Percentiles rank a stretch among this genome's conserved stretches.
These are phyloP conservation scores for Aspergillus ruber DNA, from an alignment of 2,329 filamentous ascomycete genomes.

Conservation along the genomic window DNA sequence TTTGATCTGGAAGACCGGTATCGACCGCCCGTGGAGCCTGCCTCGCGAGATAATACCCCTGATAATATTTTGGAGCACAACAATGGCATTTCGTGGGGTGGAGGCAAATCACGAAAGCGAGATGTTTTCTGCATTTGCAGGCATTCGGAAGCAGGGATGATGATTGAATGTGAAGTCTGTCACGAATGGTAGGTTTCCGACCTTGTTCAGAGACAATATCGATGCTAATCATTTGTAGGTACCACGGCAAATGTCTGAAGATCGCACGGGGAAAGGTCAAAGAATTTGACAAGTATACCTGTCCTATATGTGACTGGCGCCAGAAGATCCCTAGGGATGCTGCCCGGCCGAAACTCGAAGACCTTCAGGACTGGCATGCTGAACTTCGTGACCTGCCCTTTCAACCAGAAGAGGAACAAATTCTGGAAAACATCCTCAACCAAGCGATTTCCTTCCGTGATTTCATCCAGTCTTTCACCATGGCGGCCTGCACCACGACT, in stretches of 20 bases:
- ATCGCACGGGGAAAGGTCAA: slow-evolving; percentile 97
- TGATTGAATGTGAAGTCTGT: slow-evolving; percentile 98
- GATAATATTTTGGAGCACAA: slow-evolving; percentile 47
- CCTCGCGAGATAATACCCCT: slow-evolving; percentile 72
- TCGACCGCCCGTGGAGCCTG: slow-evolving; percentile 81
- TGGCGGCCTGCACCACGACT: slow-evolving; percentile 69
- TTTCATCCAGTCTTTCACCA: slow-evolving; percentile 74
- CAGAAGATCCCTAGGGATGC: slow-evolving; percentile 96
- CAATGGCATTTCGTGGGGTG: slow-evolving; percentile 27
- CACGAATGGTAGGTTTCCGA: slow-evolving; percentile 74
- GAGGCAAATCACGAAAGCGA: slow-evolving; percentile 51
- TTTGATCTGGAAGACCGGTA: slow-evolving; percentile 89
- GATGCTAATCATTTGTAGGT: slow-evolving; percentile 51
- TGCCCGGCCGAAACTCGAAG: slow-evolving; percentile 88
- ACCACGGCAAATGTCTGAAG: slow-evolving; percentile 96
- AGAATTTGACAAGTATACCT: slow-evolving; percentile 97
- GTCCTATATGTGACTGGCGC: slow-evolving; percentile 94
- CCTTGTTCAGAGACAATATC: not conserved
- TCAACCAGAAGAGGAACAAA: slow-evolving; percentile 89
- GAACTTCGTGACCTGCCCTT: slow-evolving; percentile 79
- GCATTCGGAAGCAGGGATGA: slow-evolving; percentile 89
- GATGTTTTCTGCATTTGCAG: slow-evolving; percentile 98
- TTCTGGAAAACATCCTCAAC: slow-evolving; percentile 77
- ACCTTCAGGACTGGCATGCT: slow-evolving; percentile 74
- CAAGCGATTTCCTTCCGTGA: slow-evolving; percentile 78